Evolutionary conservation across 768 basidiomycete species (phyloP).

Genomic region (Boletus tylopilopsis): DNA sequence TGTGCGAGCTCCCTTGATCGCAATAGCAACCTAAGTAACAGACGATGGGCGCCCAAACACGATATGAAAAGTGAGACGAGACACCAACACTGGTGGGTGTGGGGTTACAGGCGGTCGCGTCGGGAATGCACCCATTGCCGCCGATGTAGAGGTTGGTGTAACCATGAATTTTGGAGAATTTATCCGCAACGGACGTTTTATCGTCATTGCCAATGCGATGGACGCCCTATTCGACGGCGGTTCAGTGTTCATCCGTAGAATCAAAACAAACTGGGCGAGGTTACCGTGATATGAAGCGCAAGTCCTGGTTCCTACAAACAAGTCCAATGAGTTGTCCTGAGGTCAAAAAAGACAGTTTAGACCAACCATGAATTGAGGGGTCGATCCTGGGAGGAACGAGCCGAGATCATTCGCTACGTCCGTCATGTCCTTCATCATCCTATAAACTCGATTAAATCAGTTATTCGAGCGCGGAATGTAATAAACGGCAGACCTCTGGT

Average conservation of each 20-base stretch:
- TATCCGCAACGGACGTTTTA: neutral
- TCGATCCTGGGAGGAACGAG: slow-evolving; percentile 29
- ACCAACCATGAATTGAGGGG: slow-evolving; percentile 1
- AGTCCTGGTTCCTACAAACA: slow-evolving; percentile 2
- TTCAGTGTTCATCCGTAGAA: neutral
- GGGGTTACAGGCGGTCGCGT: neutral
- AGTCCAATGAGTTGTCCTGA: neutral
- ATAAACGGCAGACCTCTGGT: neutral
- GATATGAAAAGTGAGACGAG: too few species aligned
- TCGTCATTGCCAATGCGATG: neutral
- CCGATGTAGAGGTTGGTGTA: neutral
- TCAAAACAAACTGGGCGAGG: too few species aligned
- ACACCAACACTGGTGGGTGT: neutral
- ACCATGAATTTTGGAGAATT: neutral
- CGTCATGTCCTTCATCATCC: slow-evolving; percentile 22
- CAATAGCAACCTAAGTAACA: neutral
- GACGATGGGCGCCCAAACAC: neutral
- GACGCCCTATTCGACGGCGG: neutral
- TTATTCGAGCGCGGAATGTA: neutral
- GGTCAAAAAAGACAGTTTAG: neutral
- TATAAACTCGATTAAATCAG: neutral
- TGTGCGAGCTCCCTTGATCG: neutral
- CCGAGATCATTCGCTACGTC: slow-evolving; percentile 29
- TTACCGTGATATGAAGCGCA: slow-evolving; percentile 1
- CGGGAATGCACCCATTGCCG: neutral